Percentiles rank a stretch among this genome's conserved stretches.
phyloP scores from a whole-genome alignment of 805 yeast species.

The Saccharomycopsis amapae region DNA sequence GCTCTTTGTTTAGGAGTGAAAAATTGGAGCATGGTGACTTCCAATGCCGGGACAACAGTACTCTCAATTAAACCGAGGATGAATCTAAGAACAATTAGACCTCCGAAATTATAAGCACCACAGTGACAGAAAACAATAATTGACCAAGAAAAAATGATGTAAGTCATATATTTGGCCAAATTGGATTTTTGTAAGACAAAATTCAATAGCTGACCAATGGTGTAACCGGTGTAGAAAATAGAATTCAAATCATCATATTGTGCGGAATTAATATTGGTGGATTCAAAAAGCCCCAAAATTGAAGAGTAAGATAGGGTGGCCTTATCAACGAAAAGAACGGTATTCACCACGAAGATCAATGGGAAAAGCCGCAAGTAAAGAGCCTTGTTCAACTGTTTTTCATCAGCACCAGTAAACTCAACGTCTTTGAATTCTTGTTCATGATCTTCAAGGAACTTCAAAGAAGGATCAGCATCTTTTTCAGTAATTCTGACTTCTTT shows the following conservation, averaged over 20 bases:
- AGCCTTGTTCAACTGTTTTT: conserved; percentile 18
- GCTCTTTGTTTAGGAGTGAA: conserved; percentile 37
- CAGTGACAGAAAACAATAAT: conserved; percentile 26
- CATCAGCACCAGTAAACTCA: conserved; percentile 18
- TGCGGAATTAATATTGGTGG: conserved; percentile 24
- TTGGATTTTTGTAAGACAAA: conserved; percentile 28
- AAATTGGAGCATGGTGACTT: conserved; percentile 39
- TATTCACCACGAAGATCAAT: conserved; percentile 24
- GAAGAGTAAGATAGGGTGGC: conserved; percentile 36
- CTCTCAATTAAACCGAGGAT: conserved; percentile 41
- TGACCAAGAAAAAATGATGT: conserved; percentile 26
- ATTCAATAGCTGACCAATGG: conserved; percentile 32
- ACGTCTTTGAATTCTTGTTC: conserved; percentile 19
- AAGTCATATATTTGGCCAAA: conserved; percentile 23
- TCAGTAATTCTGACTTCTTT: not conserved
- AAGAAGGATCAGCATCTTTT: conserved; percentile 28
- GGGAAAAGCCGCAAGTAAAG: conserved; percentile 25
- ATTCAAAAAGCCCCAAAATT: conserved; percentile 31
- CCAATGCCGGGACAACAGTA: conserved; percentile 37
- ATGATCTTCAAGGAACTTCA: conserved; percentile 25
- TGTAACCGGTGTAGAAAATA: conserved; percentile 35
- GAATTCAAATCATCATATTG: conserved; percentile 29
- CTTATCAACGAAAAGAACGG: conserved; percentile 35
- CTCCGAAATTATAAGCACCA: conserved; percentile 27
- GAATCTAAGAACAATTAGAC: conserved; percentile 27